Evolutionary conservation across 345 rosid genomes (phyloP).

Genomic region (Reutealis trisperma): DNA sequence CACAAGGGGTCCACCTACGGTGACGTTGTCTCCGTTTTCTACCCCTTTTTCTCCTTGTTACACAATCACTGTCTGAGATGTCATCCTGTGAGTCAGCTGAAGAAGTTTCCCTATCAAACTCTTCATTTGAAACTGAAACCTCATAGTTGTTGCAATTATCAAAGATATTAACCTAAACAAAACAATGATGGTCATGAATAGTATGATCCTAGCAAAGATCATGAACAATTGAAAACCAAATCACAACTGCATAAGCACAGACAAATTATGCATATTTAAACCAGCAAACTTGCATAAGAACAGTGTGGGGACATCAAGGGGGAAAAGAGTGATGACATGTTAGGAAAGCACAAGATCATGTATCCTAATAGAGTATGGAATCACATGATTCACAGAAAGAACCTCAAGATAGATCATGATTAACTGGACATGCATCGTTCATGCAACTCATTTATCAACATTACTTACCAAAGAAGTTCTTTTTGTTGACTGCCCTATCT

Average conservation of each 20-base stretch:
- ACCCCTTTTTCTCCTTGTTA: constrained; percentile 12
- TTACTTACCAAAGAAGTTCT: background rate
- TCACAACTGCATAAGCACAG: background rate
- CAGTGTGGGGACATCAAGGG: too few species aligned
- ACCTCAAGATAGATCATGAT: background rate
- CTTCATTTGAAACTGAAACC: constrained; percentile 3
- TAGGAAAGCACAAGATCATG: background rate
- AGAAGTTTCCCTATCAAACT: background rate
- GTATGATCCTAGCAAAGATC: too few species aligned
- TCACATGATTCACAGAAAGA: background rate
- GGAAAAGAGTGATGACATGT: background rate
- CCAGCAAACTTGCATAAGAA: background rate
- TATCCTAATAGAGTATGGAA: background rate
- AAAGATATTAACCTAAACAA: background rate
- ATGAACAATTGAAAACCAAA: background rate
- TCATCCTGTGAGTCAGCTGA: constrained; percentile 2
- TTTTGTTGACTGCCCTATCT: background rate
- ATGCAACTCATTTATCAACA: background rate
- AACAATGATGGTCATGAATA: background rate
- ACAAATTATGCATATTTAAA: background rate
- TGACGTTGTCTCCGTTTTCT: constrained; percentile 29
- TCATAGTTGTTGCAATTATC: background rate
- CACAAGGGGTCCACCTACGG: constrained; percentile 35
- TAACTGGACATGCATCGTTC: too few species aligned
- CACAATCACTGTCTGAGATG: background rate